Evolutionary conservation across 495 filamentous ascomycete species (phyloP), one percentile per base, ranked within the genome.

Genomic region (Opeltia flavorubescens): DNA sequence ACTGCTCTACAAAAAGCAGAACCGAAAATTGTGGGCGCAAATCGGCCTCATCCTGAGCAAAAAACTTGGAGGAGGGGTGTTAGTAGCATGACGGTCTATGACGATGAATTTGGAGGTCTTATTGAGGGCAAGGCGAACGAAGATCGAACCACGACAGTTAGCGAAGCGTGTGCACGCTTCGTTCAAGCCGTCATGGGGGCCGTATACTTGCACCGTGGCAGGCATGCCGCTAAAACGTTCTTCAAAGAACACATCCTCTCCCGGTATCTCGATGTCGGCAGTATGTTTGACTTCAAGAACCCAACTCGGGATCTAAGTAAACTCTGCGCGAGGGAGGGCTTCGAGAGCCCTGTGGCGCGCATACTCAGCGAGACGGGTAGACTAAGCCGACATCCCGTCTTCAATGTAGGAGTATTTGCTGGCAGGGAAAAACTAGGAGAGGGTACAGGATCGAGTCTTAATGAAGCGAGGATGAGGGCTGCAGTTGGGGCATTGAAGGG

Each of bases 331-430:
- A 72, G 91, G 28, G 91, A 98, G 66, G 80, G 81, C 51, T 95
- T 96, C 63, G 86, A 89, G 48, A 61, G 74, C 0, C 93, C 93
- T 4, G 77, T 95, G 17, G 91, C 91, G 27, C 76, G 89, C 43
- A 72, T 96, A 33, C 67, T 93, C 43, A 80, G 75, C 49, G 91
- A 98, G 68, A 94, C 91, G 13, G 91, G 91, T 57, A 75, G 93
- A 45, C 60, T 69, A 55, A 86, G 78, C 52, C 75, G 84, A 58
- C 76, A 80, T 52, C 89, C 91, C 7, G 91, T 96, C 29, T 96
- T 84, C 56, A 77, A 94, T n/a, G 86, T 98, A 12, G 93, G 89
- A 21, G 86, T 96, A 47, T 98, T 80, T 67, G 84, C 79, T 33
- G 93, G 89, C 18, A 63, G 72, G 47, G 87, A 96, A 57, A 83